Percentiles rank a stretch among this genome's conserved stretches.
These are phyloP conservation scores for Alternaria solani DNA, from an alignment of 2,329 filamentous ascomycete genomes.

Conservation along the genomic window DNA sequence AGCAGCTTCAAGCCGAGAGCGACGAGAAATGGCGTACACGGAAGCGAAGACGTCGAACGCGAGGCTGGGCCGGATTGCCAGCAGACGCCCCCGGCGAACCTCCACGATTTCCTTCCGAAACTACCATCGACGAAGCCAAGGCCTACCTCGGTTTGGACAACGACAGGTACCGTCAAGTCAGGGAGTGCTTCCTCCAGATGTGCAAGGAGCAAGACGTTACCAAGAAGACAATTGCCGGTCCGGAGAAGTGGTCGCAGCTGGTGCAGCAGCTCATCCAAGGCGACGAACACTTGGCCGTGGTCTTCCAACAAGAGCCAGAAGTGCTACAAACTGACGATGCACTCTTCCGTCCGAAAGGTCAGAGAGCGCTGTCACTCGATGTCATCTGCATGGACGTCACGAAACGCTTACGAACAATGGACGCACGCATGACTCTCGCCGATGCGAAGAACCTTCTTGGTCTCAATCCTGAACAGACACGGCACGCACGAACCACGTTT, in stretches of 20 bases:
- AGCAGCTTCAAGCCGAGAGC: conserved; percentile 64
- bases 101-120: conserved; percentile 81
- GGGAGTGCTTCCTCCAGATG: conserved; percentile 73
- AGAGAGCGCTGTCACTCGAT: conserved; percentile 75
- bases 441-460: conserved; percentile 77
- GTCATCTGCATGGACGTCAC: conserved; percentile 83
- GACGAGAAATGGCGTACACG: conserved; percentile 68
- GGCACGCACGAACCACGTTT: conserved; percentile 71
- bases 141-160: conserved; percentile 71
- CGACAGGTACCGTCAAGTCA: conserved; percentile 68
- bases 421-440: conserved; percentile 73
- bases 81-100: conserved; percentile 72
- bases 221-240: conserved; percentile 79
- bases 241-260: conserved; percentile 75
- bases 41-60: conserved; percentile 73
- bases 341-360: conserved; percentile 54
- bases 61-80: conserved; percentile 72
- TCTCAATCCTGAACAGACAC: conserved; percentile 72
- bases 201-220: conserved; percentile 72
- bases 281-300: conserved; percentile 67
- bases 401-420: conserved; percentile 74
- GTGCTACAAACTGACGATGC: conserved; percentile 55
- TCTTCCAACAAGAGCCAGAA: conserved; percentile 66
- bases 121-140: conserved; percentile 81
- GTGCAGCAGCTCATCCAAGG: conserved; percentile 73